These are phyloP conservation scores for Calocybe indica DNA, from an alignment of 768 basidiomycete genomes.

Conservation along the genomic window DNA sequence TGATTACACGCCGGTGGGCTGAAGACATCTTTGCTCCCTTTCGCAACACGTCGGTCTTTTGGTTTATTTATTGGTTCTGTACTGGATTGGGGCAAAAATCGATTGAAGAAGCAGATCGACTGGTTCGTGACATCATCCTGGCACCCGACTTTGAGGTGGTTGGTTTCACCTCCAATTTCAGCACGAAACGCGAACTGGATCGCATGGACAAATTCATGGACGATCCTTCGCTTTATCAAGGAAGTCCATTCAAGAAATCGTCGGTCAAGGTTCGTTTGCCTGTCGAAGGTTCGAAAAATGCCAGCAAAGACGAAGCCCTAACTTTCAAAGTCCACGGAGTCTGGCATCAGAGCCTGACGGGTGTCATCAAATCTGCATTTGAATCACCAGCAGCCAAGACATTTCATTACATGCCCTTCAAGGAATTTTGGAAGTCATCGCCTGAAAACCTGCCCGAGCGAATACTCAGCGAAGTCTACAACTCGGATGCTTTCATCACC, in stretches of 20 bases:
- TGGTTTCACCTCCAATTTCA: too few relatives aligned
- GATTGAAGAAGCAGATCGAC: neutral
- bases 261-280: neutral
- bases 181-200: constrained; percentile 1
- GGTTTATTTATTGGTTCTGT: neutral
- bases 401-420: constrained; percentile 15
- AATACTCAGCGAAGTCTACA: constrained; percentile 14
- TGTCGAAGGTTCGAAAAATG: neutral
- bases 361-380: neutral
- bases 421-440: constrained; percentile 9
- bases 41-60: neutral
- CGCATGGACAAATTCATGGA: constrained; percentile 5
- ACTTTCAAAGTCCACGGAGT: neutral
- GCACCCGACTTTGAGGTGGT: neutral
- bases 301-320: neutral
- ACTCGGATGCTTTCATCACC: constrained; percentile 11
- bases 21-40: neutral
- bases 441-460: neutral
- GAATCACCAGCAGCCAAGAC: neutral
- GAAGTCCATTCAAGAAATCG: neutral
- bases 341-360: neutral
- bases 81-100: neutral
- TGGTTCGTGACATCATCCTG: neutral
- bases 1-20: neutral
- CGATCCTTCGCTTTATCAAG: neutral